Evolutionary conservation across 108 stramenopile species (phyloP).

Genomic region (Fistulifera pelliculosa): DNA sequence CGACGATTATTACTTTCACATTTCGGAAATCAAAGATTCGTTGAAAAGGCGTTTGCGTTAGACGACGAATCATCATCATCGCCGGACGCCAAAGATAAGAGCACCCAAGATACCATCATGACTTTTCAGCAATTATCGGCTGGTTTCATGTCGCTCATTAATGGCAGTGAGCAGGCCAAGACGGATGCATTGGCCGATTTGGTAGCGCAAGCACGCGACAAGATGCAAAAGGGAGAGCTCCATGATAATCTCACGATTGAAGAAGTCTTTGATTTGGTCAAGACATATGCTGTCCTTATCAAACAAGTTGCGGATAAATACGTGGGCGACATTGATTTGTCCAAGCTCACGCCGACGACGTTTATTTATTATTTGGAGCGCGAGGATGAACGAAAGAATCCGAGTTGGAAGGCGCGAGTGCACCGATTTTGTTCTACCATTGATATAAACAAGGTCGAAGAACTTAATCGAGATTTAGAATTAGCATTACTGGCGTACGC

Average conservation of each 20-base stretch:
- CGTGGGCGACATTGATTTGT: constrained; percentile 9
- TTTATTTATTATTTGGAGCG: constrained; percentile 66
- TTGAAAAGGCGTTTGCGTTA: too few relatives aligned
- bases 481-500: constrained; percentile 58
- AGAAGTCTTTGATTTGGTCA: constrained; percentile 1
- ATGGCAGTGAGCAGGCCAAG: too few relatives aligned
- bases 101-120: too few relatives aligned
- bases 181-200: not conserved
- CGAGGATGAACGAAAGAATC: constrained; percentile 64
- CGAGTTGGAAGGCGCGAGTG: constrained; percentile 65
- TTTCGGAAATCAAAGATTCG: too few relatives aligned
- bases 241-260: not conserved
- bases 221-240: not conserved
- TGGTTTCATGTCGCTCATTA: too few relatives aligned
- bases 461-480: constrained; percentile 50
- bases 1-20: too few relatives aligned
- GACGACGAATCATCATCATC: too few relatives aligned
- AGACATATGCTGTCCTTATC: not conserved
- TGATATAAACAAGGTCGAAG: constrained; percentile 40
- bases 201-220: not conserved
- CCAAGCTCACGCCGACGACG: constrained; percentile 10
- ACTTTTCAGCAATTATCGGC: too few relatives aligned
- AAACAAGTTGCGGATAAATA: constrained; percentile 3
- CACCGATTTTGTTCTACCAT: constrained; percentile 60
- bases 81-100: too few relatives aligned